Evolutionary conservation across 768 basidiomycete genomes (phyloP), one percentile per base, ranked within the genome.

Genomic region (Leccinum uliginosum): DNA sequence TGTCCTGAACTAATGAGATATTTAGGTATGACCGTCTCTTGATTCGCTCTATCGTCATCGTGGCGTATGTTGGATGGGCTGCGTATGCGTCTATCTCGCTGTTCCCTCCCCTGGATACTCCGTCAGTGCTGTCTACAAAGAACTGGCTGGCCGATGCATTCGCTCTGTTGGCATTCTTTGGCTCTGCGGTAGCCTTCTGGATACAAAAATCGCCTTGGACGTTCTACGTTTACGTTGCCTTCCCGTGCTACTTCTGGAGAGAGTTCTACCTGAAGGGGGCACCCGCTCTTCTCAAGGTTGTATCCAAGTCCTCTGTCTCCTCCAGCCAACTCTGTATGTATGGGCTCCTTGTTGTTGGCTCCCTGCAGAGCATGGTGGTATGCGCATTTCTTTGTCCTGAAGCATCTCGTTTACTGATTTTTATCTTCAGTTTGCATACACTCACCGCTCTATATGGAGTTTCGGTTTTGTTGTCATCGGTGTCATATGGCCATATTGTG

Each of bases 171-270:
- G 68, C 65, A 2, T 62, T 76, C 38, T 48, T 65, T 7, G 62
- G 55, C 15, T 82, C 79, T 53, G 83, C 80, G 74, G 55, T 51
- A 0, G 63, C 79, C 11, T 90, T 91, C 65, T 75, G 74, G 38
- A 44, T 84, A n/a, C 88, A 92, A 64, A 73, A 69, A 23, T 83
- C 85, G 0, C 87, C 90, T 0, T 81, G 78, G 80, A 83, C 83
- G 4, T 89, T 90, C 64, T 92, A 87, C 65, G 55, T 89, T 43
- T 94, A 94, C 64, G 78, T 85, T 34, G 67, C 78, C 4, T 92
- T 92, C 59, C 89, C 91, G 0, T 78, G 81, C 30, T 91, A 83
- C 71, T 93, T 93, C 68, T 91, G 89, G 89, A 76, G 76, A 30
- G 81, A 79, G 53, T 82, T 84, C 38, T 63, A 7, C 35, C n/a